Evolutionary conservation across 495 filamentous ascomycete species (phyloP), one percentile per base, ranked within the genome.

Genomic region (Aspergillus bertholletiae): DNA sequence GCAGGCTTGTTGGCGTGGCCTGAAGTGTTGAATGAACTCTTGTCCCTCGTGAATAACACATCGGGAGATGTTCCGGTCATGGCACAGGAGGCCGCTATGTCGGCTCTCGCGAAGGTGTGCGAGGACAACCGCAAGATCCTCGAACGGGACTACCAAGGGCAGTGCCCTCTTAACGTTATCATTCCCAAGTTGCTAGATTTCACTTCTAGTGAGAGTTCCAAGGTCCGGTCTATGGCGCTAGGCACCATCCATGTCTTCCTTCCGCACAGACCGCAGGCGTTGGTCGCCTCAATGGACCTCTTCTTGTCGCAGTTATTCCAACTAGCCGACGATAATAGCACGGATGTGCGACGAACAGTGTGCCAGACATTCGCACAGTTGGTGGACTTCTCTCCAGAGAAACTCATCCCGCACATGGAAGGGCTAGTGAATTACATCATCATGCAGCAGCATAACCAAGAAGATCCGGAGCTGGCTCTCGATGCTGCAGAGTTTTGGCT

Each of bases 401-500:
- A 91, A 74, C 84, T 99, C 51, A 77, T 88, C 26, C 94, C 94
- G 20, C 88, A 97, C 64, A 86, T 99, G 74, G 78, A 79, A 51
- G 94, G 89, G 1, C 77, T 99, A 50, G 92, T 97, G 26, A 88
- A 92, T 65, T 99, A 96, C 68, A 96, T 96, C 71, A 79, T 96
- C 55, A 73, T 84, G 23, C 93, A 97, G 67, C 94, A 98, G 68
- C 81, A 85, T 60, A 90, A 85, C 54, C 72, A 73, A 37, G 88
- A 94, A 27, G 92, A 96, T 59, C 88, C 90, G 46, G 94, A 97
- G 46, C 80, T 97, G 46, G 90, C 92, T 39, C 84, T 94, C 32
- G 94, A 97, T 68, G 94, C 94, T 15, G 93, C 95, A 7, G 94
- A 97, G 70, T 99, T 99, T 65, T 99, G 93, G 91, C 83, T 99